Percentiles rank a stretch among this genome's conserved stretches.
phyloP scores from a whole-genome alignment of 495 filamentous ascomycete genomes.

The Hypoxylon trugodes region DNA sequence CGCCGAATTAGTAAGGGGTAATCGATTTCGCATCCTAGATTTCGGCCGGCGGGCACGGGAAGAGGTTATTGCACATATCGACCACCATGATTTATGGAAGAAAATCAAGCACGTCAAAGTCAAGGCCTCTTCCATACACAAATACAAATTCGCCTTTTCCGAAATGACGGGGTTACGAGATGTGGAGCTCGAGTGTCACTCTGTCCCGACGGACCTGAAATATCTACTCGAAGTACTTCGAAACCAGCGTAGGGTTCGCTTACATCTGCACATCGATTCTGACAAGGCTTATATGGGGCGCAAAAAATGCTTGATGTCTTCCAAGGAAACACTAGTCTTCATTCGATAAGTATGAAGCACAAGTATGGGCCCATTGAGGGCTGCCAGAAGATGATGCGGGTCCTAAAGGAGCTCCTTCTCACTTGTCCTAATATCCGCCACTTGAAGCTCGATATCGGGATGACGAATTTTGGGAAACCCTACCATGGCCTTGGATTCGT shows the following conservation, averaged over 20 bases:
- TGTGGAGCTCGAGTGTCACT: neutral
- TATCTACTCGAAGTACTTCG: neutral
- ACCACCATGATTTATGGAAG: neutral
- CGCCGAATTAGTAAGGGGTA: neutral
- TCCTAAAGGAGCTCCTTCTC: neutral
- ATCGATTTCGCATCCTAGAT: neutral
- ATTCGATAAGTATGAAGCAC: neutral
- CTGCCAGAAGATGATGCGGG: neutral
- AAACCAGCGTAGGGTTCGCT: neutral
- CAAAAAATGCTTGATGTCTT: neutral
- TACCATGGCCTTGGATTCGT: constrained; percentile 1
- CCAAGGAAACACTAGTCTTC: neutral
- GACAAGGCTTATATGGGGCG: neutral
- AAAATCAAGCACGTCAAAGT: neutral
- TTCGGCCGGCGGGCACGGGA: neutral
- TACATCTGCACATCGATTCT: neutral
- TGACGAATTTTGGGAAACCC: neutral
- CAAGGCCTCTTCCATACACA: neutral
- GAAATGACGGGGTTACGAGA: neutral
- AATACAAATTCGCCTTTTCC: neutral
- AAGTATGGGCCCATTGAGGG: neutral
- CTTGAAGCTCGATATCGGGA: neutral
- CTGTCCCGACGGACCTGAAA: neutral
- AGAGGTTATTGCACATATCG: neutral
- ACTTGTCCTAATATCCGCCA: constrained; percentile 3